Base-by-base conservation (phyloP, 2,329 filamentous ascomycete genomes). In the Sphaerostilbella broomeana region DNA sequence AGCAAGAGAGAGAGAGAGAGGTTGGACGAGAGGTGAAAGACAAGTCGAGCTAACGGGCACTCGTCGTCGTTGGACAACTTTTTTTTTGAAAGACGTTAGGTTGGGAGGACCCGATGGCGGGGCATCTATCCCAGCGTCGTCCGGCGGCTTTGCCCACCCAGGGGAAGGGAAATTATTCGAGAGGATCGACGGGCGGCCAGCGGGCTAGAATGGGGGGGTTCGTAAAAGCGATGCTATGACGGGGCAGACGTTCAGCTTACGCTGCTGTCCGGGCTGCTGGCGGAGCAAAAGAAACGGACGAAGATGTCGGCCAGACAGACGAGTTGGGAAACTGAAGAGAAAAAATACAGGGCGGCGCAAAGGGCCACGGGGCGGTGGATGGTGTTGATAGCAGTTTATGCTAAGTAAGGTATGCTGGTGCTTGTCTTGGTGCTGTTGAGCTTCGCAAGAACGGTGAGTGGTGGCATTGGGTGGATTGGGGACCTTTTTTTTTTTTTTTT, bases 21-120 rank as follows among this genome's bases (percentile, higher is more conserved):
- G n/a, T n/a, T n/a, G n/a, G 32, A 37, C 18, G 42, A 19, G 26
- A 38, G 34, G 37, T 28, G 17, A 24, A 36, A 21, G 38, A 38
- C n/a, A 44, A 40, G 29, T 31, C 36, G 30, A 31, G 36, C 30
- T 40, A 10, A 6, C n/a, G 17, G 31, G 28, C n/a, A n/a, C n/a
- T n/a, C n/a, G n/a, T n/a, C n/a, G n/a, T n/a, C n/a, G n/a, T n/a
- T n/a, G n/a, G 30, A 32, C 35, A 38, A 43, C 41, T 30, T 39
- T 40, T 35, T 33, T 12, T 25, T 25, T 25, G 22, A 25, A 13
- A 27, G 42, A 30, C 34, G 42, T 44, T 44, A 40, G 42, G 42
- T 41, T 44, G 42, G 42, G 38, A 41, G 43, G 38, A 42, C 43
- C 35, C 26, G 43, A 45, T 45, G 43, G 43, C 43, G 43, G 43